Percentiles rank a stretch among this genome's conserved stretches.
Conservation (phyloP, 352 stramenopile genomes). For the Phytopythium montanum region DNA sequence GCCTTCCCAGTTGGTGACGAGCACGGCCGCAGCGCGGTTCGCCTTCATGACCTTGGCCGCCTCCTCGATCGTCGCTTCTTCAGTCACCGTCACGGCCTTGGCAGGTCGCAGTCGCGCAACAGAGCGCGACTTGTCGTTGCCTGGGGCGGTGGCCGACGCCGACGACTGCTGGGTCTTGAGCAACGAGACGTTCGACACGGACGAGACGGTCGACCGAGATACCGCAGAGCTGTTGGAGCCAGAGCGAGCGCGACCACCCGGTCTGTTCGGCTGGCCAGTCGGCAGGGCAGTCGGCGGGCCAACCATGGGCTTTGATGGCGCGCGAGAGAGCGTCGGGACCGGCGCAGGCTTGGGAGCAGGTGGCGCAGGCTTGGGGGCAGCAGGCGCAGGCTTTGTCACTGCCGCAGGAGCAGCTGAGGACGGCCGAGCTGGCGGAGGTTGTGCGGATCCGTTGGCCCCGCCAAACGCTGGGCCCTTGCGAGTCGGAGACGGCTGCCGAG, state of each 20-base stretch:
- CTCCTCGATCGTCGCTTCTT: conserved; percentile 80
- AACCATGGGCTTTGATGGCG: conserved; percentile 7
- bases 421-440: background rate
- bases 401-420: background rate
- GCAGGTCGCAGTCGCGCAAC: conserved; percentile 76
- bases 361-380: conserved; percentile 1
- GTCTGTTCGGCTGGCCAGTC: conserved; percentile 19
- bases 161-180: conserved; percentile 43
- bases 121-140: conserved; percentile 52
- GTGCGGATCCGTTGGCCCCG: conserved; percentile 1
- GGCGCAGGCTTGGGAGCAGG: conserved; percentile 1
- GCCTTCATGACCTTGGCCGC: conserved; percentile 89
- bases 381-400: background rate
- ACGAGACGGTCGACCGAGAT: conserved; percentile 72
- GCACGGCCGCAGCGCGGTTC: conserved; percentile 89
- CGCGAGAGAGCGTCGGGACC: conserved; percentile 12
- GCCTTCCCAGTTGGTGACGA: conserved; percentile 88
- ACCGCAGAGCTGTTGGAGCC: conserved; percentile 71
- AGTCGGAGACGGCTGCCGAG: conserved; percentile 2
- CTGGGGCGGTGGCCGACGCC: conserved; percentile 32
- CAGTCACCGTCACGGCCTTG: conserved; percentile 86
- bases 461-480: conserved; percentile 26
- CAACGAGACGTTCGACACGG: conserved; percentile 75
- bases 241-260: conserved; percentile 41
- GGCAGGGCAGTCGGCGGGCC: conserved; percentile 20